Base-by-base conservation (phyloP, 2,329 filamentous ascomycete species). In the Colletotrichum sp. region DNA sequence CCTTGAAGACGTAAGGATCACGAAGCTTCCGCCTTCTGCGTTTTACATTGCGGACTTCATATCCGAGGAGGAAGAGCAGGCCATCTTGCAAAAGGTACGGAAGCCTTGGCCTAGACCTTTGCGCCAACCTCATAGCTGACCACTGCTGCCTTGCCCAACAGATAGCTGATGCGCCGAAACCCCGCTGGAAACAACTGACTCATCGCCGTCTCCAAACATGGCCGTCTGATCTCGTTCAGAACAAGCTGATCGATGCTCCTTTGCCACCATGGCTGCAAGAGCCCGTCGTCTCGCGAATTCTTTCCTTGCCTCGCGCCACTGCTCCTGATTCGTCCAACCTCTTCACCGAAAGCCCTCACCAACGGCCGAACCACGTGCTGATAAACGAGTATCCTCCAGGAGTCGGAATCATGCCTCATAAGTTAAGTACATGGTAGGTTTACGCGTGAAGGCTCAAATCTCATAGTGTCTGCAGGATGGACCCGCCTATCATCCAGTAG, bases 341-440 rank as follows among this genome's bases (percentile, higher is more conserved):
- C 8, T 93, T 93, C 79, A 82, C 84, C 21, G 82, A 88, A 24
- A 95, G 96, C 66, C 94, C 95, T 7, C 96, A 98, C 81, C 80
- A 87, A 21, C 88, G 87, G 6, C 95, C 96, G 4, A 99, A 98
- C 80, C 97, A 98, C 85, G 95, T 98, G 61, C 88, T 98, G 48
- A 92, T 98, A 79, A 99, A 99, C 81, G 96, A 98, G 83, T 99
- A 98, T 83, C 89, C 89, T 2, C 92, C 95, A 0, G 95, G 95
- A 3, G 91, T 98, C 77, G 96, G 96, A n/a, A 98, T 98, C 78
- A 98, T 98, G 95, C 93, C 96, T 62, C 96, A 98, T 83, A 97
- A 98, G 87, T 83, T 85, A 80, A 83, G 83, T 85, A 80, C 75
- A 81, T 69, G 78, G 74, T 73, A 77, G 65, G 76, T 70, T 65